Conservation (phyloP, 179 eudicot species). For the Beta corolliflora region DNA sequence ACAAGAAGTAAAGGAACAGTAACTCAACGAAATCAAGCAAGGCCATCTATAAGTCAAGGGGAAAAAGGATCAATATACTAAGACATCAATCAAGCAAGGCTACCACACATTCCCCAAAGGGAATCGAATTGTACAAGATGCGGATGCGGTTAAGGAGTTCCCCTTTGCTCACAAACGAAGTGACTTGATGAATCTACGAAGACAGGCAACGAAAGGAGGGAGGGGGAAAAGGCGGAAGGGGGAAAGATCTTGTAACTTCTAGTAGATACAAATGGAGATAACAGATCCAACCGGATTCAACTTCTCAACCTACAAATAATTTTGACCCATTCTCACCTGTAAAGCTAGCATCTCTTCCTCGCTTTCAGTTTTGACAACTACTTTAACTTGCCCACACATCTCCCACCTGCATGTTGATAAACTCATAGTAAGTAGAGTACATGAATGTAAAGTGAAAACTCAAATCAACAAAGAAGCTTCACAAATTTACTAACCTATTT, state of each 20-base stretch:
- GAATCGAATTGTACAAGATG: neutral
- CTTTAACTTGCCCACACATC: constrained; percentile 98
- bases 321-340: constrained; percentile 52
- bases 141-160: neutral
- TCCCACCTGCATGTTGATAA: constrained; percentile 71
- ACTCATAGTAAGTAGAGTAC: neutral
- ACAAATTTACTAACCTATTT: constrained; percentile 48
- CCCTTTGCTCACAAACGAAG: neutral
- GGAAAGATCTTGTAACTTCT: neutral
- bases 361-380: constrained; percentile 90
- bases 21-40: neutral
- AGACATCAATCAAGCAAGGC: neutral
- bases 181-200: neutral
- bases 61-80: neutral
- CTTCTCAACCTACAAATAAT: neutral
- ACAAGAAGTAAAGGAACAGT: neutral
- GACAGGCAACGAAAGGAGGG: neutral
- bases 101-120: neutral
- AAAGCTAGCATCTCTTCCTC: constrained; percentile 87
- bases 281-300: neutral
- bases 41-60: too few relatives aligned
- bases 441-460: constrained; percentile 10
- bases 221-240: too few relatives aligned
- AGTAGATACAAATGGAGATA: neutral
- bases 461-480: neutral